Conservation (phyloP, 1,139 yeast species). For the Suhomyces maxii region DNA sequence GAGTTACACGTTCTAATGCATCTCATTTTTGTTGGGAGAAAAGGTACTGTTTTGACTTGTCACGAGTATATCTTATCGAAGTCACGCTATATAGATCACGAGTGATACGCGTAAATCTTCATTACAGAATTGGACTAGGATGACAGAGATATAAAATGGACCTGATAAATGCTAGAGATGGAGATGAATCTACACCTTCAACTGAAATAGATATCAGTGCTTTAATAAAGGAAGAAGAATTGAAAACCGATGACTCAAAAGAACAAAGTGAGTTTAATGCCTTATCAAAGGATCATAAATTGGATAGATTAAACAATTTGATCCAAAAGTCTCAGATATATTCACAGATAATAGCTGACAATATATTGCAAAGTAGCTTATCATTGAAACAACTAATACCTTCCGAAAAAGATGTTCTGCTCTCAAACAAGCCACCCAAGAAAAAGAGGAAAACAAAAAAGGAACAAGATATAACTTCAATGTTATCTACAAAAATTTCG, state of each 20-base stretch:
- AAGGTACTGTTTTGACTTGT: not conserved
- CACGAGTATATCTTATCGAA: not conserved
- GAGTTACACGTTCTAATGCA: not conserved
- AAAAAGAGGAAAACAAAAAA: conserved; percentile 16
- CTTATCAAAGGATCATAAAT: conserved; percentile 44
- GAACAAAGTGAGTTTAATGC: conserved; percentile 44
- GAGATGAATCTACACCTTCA: conserved; percentile 6
- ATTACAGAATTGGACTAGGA: not conserved
- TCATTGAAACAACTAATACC: conserved; percentile 18
- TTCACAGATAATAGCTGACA: conserved; percentile 79
- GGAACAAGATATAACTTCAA: conserved; percentile 23
- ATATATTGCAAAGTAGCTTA: conserved; percentile 54
- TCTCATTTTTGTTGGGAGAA: not conserved
- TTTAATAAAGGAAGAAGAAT: not conserved
- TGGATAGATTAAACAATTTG: conserved; percentile 64
- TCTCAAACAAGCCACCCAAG: conserved; percentile 11
- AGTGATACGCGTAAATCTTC: not conserved
- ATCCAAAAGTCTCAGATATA: conserved; percentile 83
- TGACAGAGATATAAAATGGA: not conserved
- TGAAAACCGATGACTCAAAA: conserved; percentile 12
- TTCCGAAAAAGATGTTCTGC: conserved; percentile 10
- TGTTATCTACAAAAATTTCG: conserved; percentile 25
- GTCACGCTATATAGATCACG: not conserved
- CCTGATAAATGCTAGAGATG: conserved; percentile 3
- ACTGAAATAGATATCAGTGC: conserved; percentile 1